These are phyloP conservation scores for Phytophthora melonis DNA, from an alignment of 352 stramenopile species.

Conservation along the genomic window DNA sequence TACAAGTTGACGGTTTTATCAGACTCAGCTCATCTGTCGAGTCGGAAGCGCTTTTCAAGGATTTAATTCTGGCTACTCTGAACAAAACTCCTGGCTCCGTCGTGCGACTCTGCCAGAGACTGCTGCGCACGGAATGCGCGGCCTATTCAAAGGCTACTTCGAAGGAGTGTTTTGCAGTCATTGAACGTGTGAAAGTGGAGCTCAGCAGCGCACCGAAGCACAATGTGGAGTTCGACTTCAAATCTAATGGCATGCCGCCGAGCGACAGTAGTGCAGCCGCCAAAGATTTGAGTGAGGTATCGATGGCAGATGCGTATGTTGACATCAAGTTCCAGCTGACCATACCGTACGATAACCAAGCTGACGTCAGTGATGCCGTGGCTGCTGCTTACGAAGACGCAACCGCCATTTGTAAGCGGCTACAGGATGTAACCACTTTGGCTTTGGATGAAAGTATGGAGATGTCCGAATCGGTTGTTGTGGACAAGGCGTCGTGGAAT, in stretches of 20 bases:
- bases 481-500: constrained; percentile 30
- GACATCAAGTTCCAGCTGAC: constrained; percentile 53
- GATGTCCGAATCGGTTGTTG: constrained; percentile 2
- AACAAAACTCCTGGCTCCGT: constrained; percentile 18
- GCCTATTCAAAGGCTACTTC: constrained; percentile 45
- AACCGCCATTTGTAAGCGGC: constrained; percentile 32
- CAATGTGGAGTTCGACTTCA: constrained; percentile 35
- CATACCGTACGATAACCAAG: constrained; percentile 54
- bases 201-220: constrained; percentile 31
- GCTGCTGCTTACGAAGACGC: constrained; percentile 44
- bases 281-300: constrained; percentile 6
- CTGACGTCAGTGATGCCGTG: constrained; percentile 45
- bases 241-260: constrained; percentile 18
- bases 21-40: constrained; percentile 28
- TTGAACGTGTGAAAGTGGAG: constrained; percentile 41
- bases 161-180: constrained; percentile 53
- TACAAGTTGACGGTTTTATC: constrained; percentile 54
- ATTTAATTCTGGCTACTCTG: constrained; percentile 31
- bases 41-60: constrained; percentile 48
- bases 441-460: constrained; percentile 1
- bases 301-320: constrained; percentile 34
- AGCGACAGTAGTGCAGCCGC: constrained; percentile 10
- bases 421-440: constrained; percentile 35
- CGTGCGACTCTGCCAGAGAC: constrained; percentile 43
- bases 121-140: constrained; percentile 49